Evolutionary conservation across 345 rosid genomes (phyloP), one percentile per base, ranked within the genome.

Genomic region (Atalantia buxifolia): DNA sequence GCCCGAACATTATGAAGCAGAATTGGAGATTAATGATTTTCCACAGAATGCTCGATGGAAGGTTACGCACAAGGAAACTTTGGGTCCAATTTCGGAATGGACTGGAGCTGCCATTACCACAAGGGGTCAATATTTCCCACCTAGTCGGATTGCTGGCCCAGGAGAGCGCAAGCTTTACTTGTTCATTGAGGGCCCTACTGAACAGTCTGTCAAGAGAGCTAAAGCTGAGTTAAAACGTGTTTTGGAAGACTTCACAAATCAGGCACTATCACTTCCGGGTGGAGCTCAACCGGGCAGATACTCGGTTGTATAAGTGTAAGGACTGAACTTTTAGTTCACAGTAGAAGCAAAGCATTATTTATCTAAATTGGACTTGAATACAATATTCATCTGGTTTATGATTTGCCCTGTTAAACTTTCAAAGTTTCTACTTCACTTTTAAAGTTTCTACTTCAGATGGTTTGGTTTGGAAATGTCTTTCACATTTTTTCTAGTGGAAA

Each of bases 21-120:
- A 94, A 85, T 78, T 96, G 78, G 99, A 96, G 83, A 96, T 94
- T 31, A 96, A 96, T 81, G 98, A 96, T 81, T 96, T 94, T 35
- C 98, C 98, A 27, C 99, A 94, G 76, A 96, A 94, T 87, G 99
- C 98, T 78, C 90, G 99, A 69, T 96, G 99, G 98, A 96, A 94
- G 89, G 97, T 96, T 78, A 96, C 98, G 13, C 99, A 96, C 88
- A 96, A 96, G 88, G 99, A 96, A 84, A 96, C 99, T 5, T 85
- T 96, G 93, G 98, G 98, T 59, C 99, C 99, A 25, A 92, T 96
- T 81, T 92, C 97, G 8, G 99, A 96, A 30, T 96, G 97, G 97
- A 92, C 97, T 38, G 98, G 99, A 75, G 98, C 99, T 75, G 97
- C 99, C 72, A 96, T 96, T 81, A 96, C 98, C 36, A 96, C 97